Percentiles rank a stretch among this genome's conserved stretches.
Evolutionary conservation across 495 filamentous ascomycete genomes (phyloP).

Genomic region (Sabuloglossum arenarium): DNA sequence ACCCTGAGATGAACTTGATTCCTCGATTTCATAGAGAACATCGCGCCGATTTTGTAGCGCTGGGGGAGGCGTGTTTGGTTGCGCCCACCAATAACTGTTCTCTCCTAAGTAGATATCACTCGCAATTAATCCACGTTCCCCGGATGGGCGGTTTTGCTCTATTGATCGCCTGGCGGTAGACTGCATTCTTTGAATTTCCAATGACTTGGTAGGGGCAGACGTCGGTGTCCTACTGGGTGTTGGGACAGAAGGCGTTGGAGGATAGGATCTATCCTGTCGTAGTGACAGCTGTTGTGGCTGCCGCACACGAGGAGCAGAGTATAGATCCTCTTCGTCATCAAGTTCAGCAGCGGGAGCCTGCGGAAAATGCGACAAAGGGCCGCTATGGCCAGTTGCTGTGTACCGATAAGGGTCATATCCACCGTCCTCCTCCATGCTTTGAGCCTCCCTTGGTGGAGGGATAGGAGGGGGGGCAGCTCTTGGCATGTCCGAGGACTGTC

Average conservation of each 20-base stretch:
- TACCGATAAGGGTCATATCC: constrained; percentile 63
- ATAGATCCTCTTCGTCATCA: constrained; percentile 16
- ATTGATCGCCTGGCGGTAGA: constrained; percentile 42
- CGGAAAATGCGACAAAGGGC: background rate
- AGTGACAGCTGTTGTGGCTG: constrained; percentile 10
- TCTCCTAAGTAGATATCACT: constrained; percentile 62
- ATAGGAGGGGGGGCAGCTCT: constrained; percentile 47
- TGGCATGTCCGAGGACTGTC: constrained; percentile 47
- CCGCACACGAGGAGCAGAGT: constrained; percentile 11
- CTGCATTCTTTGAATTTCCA: constrained; percentile 38
- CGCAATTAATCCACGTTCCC: constrained; percentile 67
- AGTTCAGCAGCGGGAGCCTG: constrained; percentile 4
- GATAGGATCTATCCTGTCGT: constrained; percentile 20
- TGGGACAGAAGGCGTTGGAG: constrained; percentile 17
- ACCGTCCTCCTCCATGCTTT: constrained; percentile 28
- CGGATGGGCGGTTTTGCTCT: constrained; percentile 41
- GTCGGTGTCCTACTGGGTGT: constrained; percentile 15
- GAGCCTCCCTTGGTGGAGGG: constrained; percentile 25
- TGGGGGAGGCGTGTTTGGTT: constrained; percentile 53
- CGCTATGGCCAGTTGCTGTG: constrained; percentile 23
- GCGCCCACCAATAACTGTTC: constrained; percentile 64
- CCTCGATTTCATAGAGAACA: constrained; percentile 64
- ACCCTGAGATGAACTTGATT: constrained; percentile 45
- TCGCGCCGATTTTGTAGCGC: constrained; percentile 66
- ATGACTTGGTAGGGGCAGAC: constrained; percentile 34